Evolutionary conservation across 352 stramenopile species (phyloP).

Genomic region (Globisporangium parvum): DNA sequence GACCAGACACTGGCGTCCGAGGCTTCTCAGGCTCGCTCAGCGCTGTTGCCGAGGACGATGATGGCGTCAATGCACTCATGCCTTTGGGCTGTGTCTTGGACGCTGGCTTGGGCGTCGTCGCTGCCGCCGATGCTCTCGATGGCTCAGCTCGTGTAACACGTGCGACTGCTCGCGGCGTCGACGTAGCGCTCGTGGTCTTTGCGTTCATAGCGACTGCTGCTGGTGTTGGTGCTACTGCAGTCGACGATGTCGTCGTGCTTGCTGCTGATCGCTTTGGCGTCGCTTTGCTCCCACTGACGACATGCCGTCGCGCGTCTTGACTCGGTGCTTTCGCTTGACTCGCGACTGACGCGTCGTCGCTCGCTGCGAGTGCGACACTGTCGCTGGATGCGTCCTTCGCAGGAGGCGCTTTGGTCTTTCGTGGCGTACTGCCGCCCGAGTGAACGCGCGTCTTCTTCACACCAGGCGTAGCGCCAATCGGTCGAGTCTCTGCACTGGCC

Average conservation of each 20-base stretch:
- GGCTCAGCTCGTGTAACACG: not conserved
- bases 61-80: not conserved
- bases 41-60: not conserved
- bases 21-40: slow-evolving; percentile 1
- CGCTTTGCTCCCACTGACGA: not conserved
- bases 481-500: not conserved
- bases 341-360: too few relatives aligned
- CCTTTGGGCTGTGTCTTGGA: slow-evolving; percentile 2
- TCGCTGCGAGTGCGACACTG: too few relatives aligned
- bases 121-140: not conserved
- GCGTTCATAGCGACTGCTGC: not conserved
- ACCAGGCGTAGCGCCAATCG: too few relatives aligned
- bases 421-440: too few relatives aligned
- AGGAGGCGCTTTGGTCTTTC: too few relatives aligned
- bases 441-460: not conserved
- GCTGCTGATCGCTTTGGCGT: not conserved
- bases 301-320: not conserved
- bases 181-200: not conserved
- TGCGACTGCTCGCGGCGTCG: not conserved
- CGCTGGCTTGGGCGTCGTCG: slow-evolving; percentile 3
- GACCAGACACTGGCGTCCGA: not conserved
- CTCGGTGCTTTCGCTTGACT: too few relatives aligned
- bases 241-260: not conserved
- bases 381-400: too few relatives aligned
- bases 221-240: not conserved